Evolutionary conservation across 139 green algal genomes (phyloP).

Genomic region (Chlorella sorokiniana): DNA sequence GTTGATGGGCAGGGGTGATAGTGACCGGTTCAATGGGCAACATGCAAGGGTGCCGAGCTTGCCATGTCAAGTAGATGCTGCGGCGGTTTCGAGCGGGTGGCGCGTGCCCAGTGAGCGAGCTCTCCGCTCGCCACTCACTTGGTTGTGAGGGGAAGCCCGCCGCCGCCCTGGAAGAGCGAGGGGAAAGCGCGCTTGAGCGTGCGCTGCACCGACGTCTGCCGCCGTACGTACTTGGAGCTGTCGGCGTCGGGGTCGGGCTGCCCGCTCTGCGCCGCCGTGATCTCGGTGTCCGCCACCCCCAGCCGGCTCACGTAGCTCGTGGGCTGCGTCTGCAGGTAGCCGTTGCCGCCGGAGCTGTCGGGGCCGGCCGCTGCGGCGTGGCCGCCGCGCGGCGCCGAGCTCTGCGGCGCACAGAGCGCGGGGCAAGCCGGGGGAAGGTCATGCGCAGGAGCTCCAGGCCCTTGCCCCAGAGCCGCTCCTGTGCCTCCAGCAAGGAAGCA

Average conservation of each 20-base stretch:
- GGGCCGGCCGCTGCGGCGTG: neutral
- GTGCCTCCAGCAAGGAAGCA: neutral
- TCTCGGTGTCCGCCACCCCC: slow-evolving; percentile 26
- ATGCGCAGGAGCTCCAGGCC: too few species aligned
- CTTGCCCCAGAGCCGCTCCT: too few species aligned
- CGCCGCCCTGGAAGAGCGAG: slow-evolving; percentile 59
- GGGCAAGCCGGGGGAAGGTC: neutral
- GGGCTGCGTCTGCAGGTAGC: slow-evolving; percentile 13
- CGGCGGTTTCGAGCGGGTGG: too few species aligned
- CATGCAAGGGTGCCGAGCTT: too few species aligned
- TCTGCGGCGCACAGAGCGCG: neutral
- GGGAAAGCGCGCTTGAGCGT: slow-evolving; percentile 72
- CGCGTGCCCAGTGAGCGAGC: too few species aligned
- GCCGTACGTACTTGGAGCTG: slow-evolving; percentile 67
- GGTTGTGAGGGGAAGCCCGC: slow-evolving; percentile 55
- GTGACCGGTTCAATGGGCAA: neutral
- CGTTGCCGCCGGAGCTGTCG: neutral
- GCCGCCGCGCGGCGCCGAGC: slow-evolving; percentile 5
- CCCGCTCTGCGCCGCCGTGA: slow-evolving; percentile 38
- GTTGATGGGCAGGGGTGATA: too few species aligned
- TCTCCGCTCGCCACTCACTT: too few species aligned
- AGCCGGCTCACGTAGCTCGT: slow-evolving; percentile 10
- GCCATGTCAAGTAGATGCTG: too few species aligned
- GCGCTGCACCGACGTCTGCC: slow-evolving; percentile 52
- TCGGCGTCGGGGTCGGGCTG: slow-evolving; percentile 36